Percentiles rank a stretch among this genome's conserved stretches.
These are phyloP conservation scores for Saitoella complicata DNA, from an alignment of 805 yeast species.

Conservation along the genomic window DNA sequence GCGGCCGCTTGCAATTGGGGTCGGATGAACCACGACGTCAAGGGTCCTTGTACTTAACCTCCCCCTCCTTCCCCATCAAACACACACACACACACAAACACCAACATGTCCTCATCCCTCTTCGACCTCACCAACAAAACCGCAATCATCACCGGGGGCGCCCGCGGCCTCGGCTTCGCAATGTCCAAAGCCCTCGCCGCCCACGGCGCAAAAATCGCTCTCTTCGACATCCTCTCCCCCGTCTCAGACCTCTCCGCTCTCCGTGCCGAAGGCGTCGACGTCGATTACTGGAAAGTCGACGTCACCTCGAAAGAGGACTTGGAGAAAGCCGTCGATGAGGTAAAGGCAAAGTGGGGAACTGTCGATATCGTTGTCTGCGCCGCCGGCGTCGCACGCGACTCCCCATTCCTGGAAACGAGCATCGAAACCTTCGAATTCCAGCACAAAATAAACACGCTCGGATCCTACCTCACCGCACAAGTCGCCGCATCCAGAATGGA, in stretches of 20 bases:
- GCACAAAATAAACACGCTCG: conserved; percentile 46
- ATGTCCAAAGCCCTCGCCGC: conserved; percentile 44
- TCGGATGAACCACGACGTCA: too few species aligned
- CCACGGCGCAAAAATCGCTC: conserved; percentile 35
- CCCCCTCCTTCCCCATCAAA: too few species aligned
- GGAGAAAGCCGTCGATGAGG: conserved; percentile 27
- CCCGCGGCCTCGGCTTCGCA: conserved; percentile 47
- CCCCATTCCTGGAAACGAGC: conserved; percentile 50
- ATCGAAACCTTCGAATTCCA: conserved; percentile 49
- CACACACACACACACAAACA: too few species aligned
- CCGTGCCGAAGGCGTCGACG: conserved; percentile 34
- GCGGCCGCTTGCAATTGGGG: too few species aligned
- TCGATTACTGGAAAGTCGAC: conserved; percentile 45
- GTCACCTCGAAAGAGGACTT: conserved; percentile 32
- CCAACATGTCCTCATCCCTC: too few species aligned
- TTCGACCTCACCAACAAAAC: conserved; percentile 29
- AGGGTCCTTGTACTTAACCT: too few species aligned
- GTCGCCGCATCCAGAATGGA: conserved; percentile 50
- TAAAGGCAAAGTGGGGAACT: conserved; percentile 36
- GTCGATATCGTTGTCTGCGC: conserved; percentile 43
- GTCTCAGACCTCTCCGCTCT: conserved; percentile 46
- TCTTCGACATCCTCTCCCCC: conserved; percentile 39
- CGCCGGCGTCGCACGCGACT: conserved; percentile 61
- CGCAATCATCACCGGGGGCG: conserved; percentile 51
- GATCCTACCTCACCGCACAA: conserved; percentile 49